Evolutionary conservation across 176 grass and related monocot genomes (phyloP).

Genomic region (Oryza rufipogon): DNA sequence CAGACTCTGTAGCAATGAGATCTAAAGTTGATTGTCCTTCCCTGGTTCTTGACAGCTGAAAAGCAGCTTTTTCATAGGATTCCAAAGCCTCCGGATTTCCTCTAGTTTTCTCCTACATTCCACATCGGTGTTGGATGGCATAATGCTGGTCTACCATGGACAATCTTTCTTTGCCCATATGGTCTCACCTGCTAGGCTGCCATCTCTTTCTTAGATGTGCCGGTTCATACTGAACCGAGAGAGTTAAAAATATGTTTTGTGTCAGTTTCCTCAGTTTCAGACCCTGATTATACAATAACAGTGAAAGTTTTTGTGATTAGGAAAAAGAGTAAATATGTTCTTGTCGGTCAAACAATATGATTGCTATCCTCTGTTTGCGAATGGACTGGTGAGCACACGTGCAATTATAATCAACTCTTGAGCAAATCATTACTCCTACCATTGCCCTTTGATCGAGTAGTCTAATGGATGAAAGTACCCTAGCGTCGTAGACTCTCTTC

Average conservation of each 20-base stretch:
- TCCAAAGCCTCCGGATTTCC: not conserved
- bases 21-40: slow-evolving; percentile 11
- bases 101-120: not conserved
- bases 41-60: slow-evolving; percentile 13
- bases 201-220: not conserved
- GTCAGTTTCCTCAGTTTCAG: not conserved
- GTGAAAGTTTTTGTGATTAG: not conserved
- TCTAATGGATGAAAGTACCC: slow-evolving; percentile 32
- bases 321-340: not conserved
- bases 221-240: not conserved
- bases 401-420: slow-evolving; percentile 8
- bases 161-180: not conserved
- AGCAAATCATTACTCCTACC: slow-evolving; percentile 17
- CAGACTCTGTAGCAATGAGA: not conserved
- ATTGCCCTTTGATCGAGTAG: slow-evolving; percentile 3
- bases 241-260: not conserved
- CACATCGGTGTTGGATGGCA: not conserved
- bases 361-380: not conserved
- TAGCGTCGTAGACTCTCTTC: slow-evolving; percentile 29
- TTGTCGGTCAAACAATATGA: slow-evolving; percentile 18
- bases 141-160: not conserved
- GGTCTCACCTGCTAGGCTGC: not conserved
- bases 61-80: slow-evolving; percentile 22
- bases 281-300: not conserved
- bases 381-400: slow-evolving; percentile 35